These are phyloP conservation scores for Talaromyces sp. DNA, from an alignment of 2,329 filamentous ascomycete species.

Conservation along the genomic window DNA sequence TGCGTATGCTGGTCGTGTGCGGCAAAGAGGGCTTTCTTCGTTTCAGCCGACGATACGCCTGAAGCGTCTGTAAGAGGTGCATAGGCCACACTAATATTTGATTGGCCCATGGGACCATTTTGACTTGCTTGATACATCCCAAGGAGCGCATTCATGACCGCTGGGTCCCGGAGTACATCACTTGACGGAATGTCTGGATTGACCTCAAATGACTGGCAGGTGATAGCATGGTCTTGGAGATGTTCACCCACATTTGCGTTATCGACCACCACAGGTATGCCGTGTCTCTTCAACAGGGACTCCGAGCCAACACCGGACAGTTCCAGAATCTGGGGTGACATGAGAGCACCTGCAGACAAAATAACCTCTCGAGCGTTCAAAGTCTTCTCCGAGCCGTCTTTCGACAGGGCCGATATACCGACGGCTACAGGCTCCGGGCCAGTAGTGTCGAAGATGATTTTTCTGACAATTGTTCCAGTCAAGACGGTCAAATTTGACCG, in stretches of 20 bases:
- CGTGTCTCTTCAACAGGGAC: constrained; percentile 38
- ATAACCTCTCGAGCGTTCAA: constrained; percentile 51
- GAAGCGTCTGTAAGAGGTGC: constrained; percentile 5
- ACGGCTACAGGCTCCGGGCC: constrained; percentile 16
- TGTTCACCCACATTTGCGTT: constrained; percentile 48
- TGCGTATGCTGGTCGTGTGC: constrained; percentile 12
- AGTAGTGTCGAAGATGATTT: constrained; percentile 23
- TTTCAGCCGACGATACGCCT: not conserved
- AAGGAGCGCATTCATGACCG: not conserved
- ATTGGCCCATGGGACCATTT: constrained; percentile 6
- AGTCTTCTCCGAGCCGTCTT: constrained; percentile 33
- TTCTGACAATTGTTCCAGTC: constrained; percentile 44
- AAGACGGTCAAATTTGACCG: constrained; percentile 48
- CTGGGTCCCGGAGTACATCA: constrained; percentile 5
- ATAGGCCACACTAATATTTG: constrained; percentile 10
- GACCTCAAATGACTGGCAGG: constrained; percentile 19
- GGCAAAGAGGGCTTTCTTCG: not conserved
- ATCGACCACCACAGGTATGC: constrained; percentile 41
- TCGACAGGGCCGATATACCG: constrained; percentile 44
- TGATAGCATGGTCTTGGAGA: constrained; percentile 43
- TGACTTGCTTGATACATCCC: constrained; percentile 1
- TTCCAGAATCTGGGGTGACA: constrained; percentile 57
- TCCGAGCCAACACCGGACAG: constrained; percentile 57
- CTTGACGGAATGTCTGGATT: constrained; percentile 3
- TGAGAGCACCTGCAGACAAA: constrained; percentile 55